These are phyloP conservation scores for Pterothamnion heteromorphum DNA, from an alignment of 31 red algal species.

Conservation along the genomic window DNA sequence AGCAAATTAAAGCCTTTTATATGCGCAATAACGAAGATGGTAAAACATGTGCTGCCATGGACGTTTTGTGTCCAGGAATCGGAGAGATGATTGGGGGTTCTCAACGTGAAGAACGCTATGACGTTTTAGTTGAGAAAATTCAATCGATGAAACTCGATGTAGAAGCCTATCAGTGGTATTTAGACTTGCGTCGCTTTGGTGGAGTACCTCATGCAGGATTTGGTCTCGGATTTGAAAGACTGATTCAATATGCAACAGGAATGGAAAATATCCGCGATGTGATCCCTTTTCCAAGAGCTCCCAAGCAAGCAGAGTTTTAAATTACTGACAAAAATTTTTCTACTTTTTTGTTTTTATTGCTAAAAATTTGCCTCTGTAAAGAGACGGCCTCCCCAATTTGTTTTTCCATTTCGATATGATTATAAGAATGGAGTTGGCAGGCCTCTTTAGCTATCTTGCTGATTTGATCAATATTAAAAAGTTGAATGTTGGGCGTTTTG, in stretches of 20 bases:
- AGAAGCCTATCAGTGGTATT: constrained; percentile 62
- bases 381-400: too few relatives aligned
- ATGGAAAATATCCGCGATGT: constrained; percentile 87
- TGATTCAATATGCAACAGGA: constrained; percentile 68
- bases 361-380: too few relatives aligned
- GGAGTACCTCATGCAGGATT: constrained; percentile 81
- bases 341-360: too few relatives aligned
- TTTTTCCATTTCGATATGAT: too few relatives aligned
- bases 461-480: too few relatives aligned
- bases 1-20: constrained; percentile 81
- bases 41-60: constrained; percentile 67
- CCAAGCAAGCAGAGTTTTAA: constrained; percentile 71
- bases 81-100: constrained; percentile 80
- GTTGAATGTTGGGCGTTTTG: too few relatives aligned
- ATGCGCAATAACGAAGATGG: constrained; percentile 70
- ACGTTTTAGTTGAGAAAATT: constrained; percentile 56
- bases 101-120: constrained; percentile 64
- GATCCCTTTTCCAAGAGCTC: constrained; percentile 74
- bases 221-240: constrained; percentile 77
- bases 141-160: constrained; percentile 45
- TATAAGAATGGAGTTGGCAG: too few relatives aligned
- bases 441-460: too few relatives aligned
- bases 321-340: too few relatives aligned
- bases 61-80: constrained; percentile 77
- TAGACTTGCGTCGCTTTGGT: constrained; percentile 69